A percentile compares a stretch with the other conserved stretches of the same genome.
These are phyloP conservation scores for Rhizopus stolonifer DNA, from an alignment of 371 early-diverging fungal species.

Conservation along the genomic window DNA sequence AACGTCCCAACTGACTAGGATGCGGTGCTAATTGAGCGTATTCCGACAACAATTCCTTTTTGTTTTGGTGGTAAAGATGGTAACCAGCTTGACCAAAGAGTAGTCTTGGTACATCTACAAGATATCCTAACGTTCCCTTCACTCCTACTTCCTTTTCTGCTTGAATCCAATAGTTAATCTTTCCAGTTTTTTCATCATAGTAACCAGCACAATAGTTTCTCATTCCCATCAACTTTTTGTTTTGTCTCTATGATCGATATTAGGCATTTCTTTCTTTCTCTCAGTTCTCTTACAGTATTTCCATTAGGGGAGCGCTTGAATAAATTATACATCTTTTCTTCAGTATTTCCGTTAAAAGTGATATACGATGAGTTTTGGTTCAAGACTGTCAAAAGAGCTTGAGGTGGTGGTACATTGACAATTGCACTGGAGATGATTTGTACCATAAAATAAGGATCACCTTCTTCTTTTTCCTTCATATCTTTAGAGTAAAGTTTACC, in stretches of 20 bases:
- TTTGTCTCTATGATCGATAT: constrained; percentile 33
- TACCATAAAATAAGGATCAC: constrained; percentile 71
- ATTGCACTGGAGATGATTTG: constrained; percentile 80
- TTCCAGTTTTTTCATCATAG: constrained; percentile 30
- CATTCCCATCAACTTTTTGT: constrained; percentile 41
- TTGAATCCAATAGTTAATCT: constrained; percentile 39
- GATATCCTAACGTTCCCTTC: constrained; percentile 37
- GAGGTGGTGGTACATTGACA: constrained; percentile 60
- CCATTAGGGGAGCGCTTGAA: constrained; percentile 42
- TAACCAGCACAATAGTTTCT: constrained; percentile 43
- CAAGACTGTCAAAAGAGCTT: constrained; percentile 34
- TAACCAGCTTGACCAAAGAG: constrained; percentile 34
- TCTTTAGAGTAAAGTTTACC: constrained; percentile 57
- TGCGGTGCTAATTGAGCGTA: background rate
- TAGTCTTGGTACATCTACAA: constrained; percentile 36
- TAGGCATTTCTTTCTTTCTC: too few relatives aligned
- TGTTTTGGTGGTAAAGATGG: constrained; percentile 25
- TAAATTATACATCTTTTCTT: constrained; percentile 44
- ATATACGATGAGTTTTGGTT: constrained; percentile 37
- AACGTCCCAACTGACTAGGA: background rate
- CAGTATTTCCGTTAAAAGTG: constrained; percentile 35
- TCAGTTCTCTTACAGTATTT: constrained; percentile 36
- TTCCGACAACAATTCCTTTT: constrained; percentile 2
- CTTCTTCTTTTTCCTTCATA: constrained; percentile 49
- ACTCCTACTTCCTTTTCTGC: constrained; percentile 31